phyloP scores from a whole-genome alignment of 257 asterid species.

The Rehmannia glutinosa region DNA sequence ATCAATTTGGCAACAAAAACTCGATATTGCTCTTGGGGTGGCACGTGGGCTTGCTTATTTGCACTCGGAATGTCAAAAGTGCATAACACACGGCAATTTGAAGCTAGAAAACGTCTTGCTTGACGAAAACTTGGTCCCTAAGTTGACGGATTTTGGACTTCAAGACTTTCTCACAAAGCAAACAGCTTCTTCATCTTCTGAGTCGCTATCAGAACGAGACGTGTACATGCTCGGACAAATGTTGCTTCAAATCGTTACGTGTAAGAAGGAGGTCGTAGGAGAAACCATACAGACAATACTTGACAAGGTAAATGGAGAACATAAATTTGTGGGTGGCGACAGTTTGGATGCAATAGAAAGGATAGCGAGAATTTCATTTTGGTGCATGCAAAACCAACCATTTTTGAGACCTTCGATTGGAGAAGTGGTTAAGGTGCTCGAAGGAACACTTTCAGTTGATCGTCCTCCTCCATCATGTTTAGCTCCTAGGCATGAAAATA shows the following conservation, averaged over 20 bases:
- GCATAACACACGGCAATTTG: conserved; percentile 58
- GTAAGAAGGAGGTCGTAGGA: conserved; percentile 36
- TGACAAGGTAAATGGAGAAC: conserved; percentile 24
- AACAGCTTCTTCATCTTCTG: conserved; percentile 35
- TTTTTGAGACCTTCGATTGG: conserved; percentile 59
- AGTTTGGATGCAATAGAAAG: conserved; percentile 38
- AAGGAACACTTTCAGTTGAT: conserved; percentile 66
- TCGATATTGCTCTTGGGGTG: conserved; percentile 49
- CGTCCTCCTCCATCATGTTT: conserved; percentile 55
- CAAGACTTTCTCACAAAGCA: conserved; percentile 29
- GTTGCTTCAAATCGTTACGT: conserved; percentile 42
- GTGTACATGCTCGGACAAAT: conserved; percentile 51
- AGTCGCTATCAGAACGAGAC: conserved; percentile 61
- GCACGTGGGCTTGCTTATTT: conserved; percentile 55
- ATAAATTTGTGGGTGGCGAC: conserved; percentile 10
- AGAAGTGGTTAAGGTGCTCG: conserved; percentile 67
- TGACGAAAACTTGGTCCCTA: conserved; percentile 52
- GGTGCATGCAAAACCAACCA: conserved; percentile 67
- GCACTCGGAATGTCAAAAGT: conserved; percentile 58
- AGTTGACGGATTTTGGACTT: conserved; percentile 56
- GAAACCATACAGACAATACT: conserved; percentile 31
- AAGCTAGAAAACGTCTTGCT: conserved; percentile 54
- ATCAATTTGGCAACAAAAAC: conserved; percentile 38
- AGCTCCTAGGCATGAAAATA: conserved; percentile 20
- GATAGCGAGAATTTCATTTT: conserved; percentile 49